Evolutionary conservation across 2,329 filamentous ascomycete genomes (phyloP), one percentile per base, ranked within the genome.

Genomic region (Ceratocystis albifundus): DNA sequence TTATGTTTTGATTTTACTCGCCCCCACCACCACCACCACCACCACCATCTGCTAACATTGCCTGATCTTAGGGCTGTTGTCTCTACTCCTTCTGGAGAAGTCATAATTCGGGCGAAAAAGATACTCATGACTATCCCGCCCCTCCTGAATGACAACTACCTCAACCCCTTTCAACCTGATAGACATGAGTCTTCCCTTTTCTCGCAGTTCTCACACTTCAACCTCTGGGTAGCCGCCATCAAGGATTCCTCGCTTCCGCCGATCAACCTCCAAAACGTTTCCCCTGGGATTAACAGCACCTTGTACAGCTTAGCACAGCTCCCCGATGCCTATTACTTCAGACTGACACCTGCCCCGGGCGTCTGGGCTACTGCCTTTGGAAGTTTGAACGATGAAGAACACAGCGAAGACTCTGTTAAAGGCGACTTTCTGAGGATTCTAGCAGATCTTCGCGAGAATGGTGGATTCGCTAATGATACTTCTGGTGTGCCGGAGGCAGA

Each of bases 41-140:
- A n/a, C n/a, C n/a, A n/a, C 48, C 48, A 83, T 90, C 67, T 94
- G 92, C 75, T 88, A 95, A 75, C 78, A 90, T 72, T 88, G 92
- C 74, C 88, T 94, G 64, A 91, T 78, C 82, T 53, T 79, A 95
- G 55, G 81, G 87, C 69, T 93, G 92, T 75, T 85, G 92, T 73
- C 82, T 80, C 3, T 79, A 82, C 65, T 89, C 90, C 50, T 84
- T 69, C 79, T 7, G 75, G 85, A 63, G 84, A 88, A 69, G 87
- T 94, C 74, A 81, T 79, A 0, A 85, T 95, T 72, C 84, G 83
- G 68, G 89, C 89, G 65, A 90, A 86, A 78, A 90, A 89, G 70
- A 81, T 95, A 72, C 88, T 95, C 77, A 95, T 95, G 75, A 90
- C 89, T 65, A 96, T 90, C 2, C 55, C 55, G 25, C 28, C 90